Evolutionary conservation across 2,329 filamentous ascomycete species (phyloP), one percentile per base, ranked within the genome.

Genomic region (Helotiales sp.): DNA sequence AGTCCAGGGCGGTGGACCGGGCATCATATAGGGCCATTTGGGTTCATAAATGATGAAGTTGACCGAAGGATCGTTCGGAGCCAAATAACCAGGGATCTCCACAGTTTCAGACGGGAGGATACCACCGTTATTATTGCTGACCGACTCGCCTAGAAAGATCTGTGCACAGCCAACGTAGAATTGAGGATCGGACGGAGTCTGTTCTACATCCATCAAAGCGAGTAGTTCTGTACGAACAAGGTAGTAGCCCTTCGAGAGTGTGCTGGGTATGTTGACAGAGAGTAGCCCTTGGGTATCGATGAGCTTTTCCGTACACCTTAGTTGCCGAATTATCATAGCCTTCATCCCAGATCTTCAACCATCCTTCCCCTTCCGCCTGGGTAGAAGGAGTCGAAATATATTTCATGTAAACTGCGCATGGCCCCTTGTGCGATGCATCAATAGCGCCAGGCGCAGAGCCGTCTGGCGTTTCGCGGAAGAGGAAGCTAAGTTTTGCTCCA

Each of bases 271-370:
- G 19, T 78, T 74, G 57, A 89, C 79, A 4, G 82, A 84, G 12
- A 91, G 74, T 19, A 85, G 76, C 13, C 88, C 88, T 22, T 85
- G 78, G 72, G 85, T 84, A 54, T 74, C 77, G 58, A 87, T 87
- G 58, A 92, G 77, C 59, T 83, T 84, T 68, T 90, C 83, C 2
- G 85, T 87, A 73, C 89, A 91, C 87, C 88, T 83, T 76, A 27
- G 76, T 71, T 1, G 76, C 76, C 5, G 70, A 64, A 5, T 74
- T 70, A 65, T 89, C 79, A 72, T 88, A 90, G 46, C 86, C 87
- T 52, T 87, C 80, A 57, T 89, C 81, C 77, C 81, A 90, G 69
- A 92, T 82, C 79, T 91, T 91, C 79, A 92, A 89, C 89, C 89
- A 93, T 36, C 88, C 88, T 51, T 78, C 74, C 4, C 88, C 88